A percentile compares a stretch with the other conserved stretches of the same genome.
phyloP scores from a whole-genome alignment of 371 early-diverging fungal genomes.

The Mucor mucedo region DNA sequence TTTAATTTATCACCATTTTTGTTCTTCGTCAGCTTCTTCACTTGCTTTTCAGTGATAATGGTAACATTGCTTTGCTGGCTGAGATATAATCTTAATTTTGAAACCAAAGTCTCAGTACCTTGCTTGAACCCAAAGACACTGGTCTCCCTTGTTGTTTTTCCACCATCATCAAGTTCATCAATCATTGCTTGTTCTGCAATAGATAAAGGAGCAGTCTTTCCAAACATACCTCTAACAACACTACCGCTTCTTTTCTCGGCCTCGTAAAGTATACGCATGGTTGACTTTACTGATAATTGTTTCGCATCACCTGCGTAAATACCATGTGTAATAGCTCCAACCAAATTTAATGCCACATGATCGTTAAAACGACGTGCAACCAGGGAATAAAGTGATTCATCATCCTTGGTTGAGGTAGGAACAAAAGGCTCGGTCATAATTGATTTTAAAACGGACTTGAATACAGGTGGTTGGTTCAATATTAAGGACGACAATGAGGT shows the following conservation, averaged over 20 bases:
- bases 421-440: slow-evolving; percentile 69
- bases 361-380: slow-evolving; percentile 74
- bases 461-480: slow-evolving; percentile 53
- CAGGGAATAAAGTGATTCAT: slow-evolving; percentile 63
- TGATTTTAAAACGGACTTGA: slow-evolving; percentile 47
- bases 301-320: slow-evolving; percentile 90
- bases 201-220: slow-evolving; percentile 1
- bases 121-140: slow-evolving; percentile 84
- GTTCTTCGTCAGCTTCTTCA: slow-evolving; percentile 40
- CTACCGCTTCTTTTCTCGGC: slow-evolving; percentile 71
- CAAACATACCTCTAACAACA: slow-evolving; percentile 37
- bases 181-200: slow-evolving; percentile 6
- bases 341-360: slow-evolving; percentile 49
- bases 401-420: slow-evolving; percentile 47
- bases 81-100: slow-evolving; percentile 58
- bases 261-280: slow-evolving; percentile 68
- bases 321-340: slow-evolving; percentile 89
- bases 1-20: slow-evolving; percentile 30
- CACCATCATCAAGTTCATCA: slow-evolving; percentile 1
- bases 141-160: slow-evolving; percentile 45
- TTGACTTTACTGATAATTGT: slow-evolving; percentile 74
- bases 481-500: slow-evolving; percentile 52
- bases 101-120: slow-evolving; percentile 77
- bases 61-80: slow-evolving; percentile 50
- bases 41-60: slow-evolving; percentile 46